Evolutionary conservation across 768 basidiomycete species (phyloP).

Genomic region (Leccinellum rugosiceps): DNA sequence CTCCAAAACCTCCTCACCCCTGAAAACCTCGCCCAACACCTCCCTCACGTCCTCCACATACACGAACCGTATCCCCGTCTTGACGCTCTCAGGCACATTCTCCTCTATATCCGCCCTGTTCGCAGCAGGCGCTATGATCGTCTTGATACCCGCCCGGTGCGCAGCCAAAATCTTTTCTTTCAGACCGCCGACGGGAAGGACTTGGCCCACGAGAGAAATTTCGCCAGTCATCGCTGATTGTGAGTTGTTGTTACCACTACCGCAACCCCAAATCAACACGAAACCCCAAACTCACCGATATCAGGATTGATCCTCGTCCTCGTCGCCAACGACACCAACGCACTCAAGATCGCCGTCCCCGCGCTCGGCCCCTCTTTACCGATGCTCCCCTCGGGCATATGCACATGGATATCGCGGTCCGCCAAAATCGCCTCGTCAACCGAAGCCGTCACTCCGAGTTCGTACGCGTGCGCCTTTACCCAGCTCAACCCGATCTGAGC

Average conservation of each 20-base stretch:
- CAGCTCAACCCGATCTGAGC: constrained; percentile 93
- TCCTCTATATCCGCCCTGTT: constrained; percentile 95
- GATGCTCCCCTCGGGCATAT: constrained; percentile 94
- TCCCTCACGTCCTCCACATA: constrained; percentile 93
- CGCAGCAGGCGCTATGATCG: constrained; percentile 80
- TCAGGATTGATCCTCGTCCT: constrained; percentile 81
- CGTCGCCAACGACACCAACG: constrained; percentile 89
- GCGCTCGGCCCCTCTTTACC: constrained; percentile 97
- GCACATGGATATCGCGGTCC: constrained; percentile 88
- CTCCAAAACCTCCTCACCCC: constrained; percentile 52
- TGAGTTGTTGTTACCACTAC: background rate
- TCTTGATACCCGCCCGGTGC: constrained; percentile 95
- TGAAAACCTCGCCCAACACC: constrained; percentile 86
- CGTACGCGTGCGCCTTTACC: constrained; percentile 88
- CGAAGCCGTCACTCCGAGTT: constrained; percentile 78
- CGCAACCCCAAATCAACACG: background rate
- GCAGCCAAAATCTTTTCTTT: constrained; percentile 98
- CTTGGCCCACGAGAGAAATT: constrained; percentile 93
- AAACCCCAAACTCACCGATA: constrained; percentile 58
- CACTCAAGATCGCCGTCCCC: constrained; percentile 88
- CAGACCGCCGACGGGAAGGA: constrained; percentile 91
- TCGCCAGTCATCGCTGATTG: constrained; percentile 93
- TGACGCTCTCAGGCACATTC: constrained; percentile 95
- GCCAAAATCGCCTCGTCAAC: constrained; percentile 75
- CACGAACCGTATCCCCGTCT: constrained; percentile 90